A percentile compares a stretch with the other conserved stretches of the same genome.
Evolutionary conservation across 192 early-diverging fungal genomes (phyloP).

Genomic region (Entomortierella lignicola): DNA sequence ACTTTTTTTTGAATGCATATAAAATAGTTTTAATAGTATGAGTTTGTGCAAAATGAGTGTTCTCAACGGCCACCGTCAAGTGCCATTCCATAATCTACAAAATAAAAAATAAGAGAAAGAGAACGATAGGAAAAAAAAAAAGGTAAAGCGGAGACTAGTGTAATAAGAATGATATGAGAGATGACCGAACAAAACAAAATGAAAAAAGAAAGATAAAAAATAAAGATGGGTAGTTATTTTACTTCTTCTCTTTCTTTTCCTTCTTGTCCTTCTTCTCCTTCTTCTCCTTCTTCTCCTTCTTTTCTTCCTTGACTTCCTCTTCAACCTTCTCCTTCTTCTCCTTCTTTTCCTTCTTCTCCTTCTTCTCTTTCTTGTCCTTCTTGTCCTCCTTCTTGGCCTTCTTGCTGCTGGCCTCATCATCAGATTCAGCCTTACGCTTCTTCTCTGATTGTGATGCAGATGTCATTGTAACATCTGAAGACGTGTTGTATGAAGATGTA

Average conservation of each 20-base stretch:
- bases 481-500: constrained; percentile 60
- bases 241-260: constrained; percentile 62
- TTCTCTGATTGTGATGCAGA: constrained; percentile 45
- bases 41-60: neutral
- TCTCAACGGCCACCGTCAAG: neutral
- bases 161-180: constrained; percentile 14
- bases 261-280: constrained; percentile 66
- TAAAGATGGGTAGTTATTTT: constrained; percentile 45
- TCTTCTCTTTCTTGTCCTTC: constrained; percentile 60
- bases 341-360: constrained; percentile 59
- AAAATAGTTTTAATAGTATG: neutral
- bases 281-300: constrained; percentile 65
- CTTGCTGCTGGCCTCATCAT: constrained; percentile 42
- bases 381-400: constrained; percentile 56
- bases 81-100: constrained; percentile 40
- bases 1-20: constrained; percentile 1
- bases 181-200: constrained; percentile 13
- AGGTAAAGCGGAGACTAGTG: constrained; percentile 14
- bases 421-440: constrained; percentile 60
- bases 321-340: constrained; percentile 57
- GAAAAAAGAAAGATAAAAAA: neutral
- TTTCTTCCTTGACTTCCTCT: constrained; percentile 58
- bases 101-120: constrained; percentile 12
- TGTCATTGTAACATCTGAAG: constrained; percentile 42
- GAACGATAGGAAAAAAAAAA: constrained; percentile 13